Evolutionary conservation across 1,139 yeast genomes (phyloP).

Genomic region (Komagataea norvegica): DNA sequence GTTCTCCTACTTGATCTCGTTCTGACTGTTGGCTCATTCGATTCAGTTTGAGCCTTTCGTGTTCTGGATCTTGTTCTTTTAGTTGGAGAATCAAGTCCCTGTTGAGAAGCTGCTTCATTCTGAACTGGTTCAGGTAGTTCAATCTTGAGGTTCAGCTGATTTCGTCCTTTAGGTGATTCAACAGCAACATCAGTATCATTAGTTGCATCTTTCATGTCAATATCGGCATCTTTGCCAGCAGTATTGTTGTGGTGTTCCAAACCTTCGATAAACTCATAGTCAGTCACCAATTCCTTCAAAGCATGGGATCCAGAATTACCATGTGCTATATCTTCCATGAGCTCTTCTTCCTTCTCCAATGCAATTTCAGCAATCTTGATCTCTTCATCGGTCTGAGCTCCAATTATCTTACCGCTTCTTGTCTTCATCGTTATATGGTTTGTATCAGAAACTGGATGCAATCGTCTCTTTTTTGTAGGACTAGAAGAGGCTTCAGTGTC

Average conservation of each 20-base stretch:
- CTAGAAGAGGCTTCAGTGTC: slow-evolving; percentile 2
- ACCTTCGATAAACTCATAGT: slow-evolving; percentile 16
- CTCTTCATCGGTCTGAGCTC: slow-evolving; percentile 25
- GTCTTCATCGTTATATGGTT: slow-evolving; percentile 27
- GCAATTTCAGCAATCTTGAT: slow-evolving; percentile 14
- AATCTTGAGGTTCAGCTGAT: too few species aligned
- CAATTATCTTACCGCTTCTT: slow-evolving; percentile 28
- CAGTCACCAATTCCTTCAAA: slow-evolving; percentile 15
- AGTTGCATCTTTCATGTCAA: background rate
- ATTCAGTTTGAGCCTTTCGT: slow-evolving; percentile 1
- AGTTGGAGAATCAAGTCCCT: slow-evolving; percentile 2
- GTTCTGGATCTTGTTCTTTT: slow-evolving; percentile 8
- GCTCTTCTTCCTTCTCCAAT: slow-evolving; percentile 15
- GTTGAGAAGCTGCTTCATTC: background rate
- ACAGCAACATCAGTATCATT: background rate
- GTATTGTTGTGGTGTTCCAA: background rate
- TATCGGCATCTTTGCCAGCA: background rate
- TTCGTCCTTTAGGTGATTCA: too few species aligned
- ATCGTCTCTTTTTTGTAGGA: slow-evolving; percentile 2
- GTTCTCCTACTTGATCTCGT: slow-evolving; percentile 3
- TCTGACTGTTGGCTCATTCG: slow-evolving; percentile 1
- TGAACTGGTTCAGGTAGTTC: too few species aligned
- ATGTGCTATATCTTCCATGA: slow-evolving; percentile 16
- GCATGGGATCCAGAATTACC: slow-evolving; percentile 9
- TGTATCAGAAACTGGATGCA: background rate